phyloP scores from a whole-genome alignment of 495 filamentous ascomycete genomes.

The Parmelia sp. region DNA sequence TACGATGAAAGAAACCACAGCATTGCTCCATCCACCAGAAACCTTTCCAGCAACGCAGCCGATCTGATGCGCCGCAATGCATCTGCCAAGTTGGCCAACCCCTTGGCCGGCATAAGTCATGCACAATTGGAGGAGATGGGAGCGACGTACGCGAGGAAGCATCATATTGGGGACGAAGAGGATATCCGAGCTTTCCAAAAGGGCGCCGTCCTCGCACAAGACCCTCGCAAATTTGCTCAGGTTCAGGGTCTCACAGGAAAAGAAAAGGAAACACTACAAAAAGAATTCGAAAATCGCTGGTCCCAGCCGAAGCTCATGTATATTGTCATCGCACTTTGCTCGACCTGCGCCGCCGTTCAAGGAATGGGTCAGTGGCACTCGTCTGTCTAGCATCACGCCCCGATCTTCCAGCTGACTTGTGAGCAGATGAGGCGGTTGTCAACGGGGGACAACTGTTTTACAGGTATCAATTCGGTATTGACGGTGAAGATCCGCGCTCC shows the following conservation, averaged over 20 bases:
- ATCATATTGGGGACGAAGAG: conserved; percentile 52
- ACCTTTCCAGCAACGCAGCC: conserved; percentile 33
- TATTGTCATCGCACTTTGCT: conserved; percentile 49
- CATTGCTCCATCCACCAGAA: conserved; percentile 10
- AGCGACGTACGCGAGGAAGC: conserved; percentile 56
- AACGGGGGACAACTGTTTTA: conserved; percentile 77
- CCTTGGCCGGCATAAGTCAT: conserved; percentile 56
- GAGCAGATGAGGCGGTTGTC: conserved; percentile 67
- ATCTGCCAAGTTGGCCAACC: conserved; percentile 62
- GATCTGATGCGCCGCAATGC: conserved; percentile 47
- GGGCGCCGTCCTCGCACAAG: conserved; percentile 65
- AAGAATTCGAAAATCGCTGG: conserved; percentile 65
- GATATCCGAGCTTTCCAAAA: conserved; percentile 53
- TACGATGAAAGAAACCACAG: conserved; percentile 21
- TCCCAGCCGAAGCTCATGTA: conserved; percentile 65
- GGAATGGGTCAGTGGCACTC: conserved; percentile 51
- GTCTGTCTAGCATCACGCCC: conserved; percentile 3
- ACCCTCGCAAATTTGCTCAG: conserved; percentile 47
- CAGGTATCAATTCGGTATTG: conserved; percentile 53
- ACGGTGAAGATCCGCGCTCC: conserved; percentile 32
- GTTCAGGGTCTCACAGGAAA: conserved; percentile 49
- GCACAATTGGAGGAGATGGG: conserved; percentile 57
- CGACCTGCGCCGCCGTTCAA: conserved; percentile 59
- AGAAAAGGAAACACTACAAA: conserved; percentile 52
- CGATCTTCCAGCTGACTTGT: conserved; percentile 35